Evolutionary conservation across 192 early-diverging fungal species (phyloP).

Genomic region (Pilaira anomala): DNA sequence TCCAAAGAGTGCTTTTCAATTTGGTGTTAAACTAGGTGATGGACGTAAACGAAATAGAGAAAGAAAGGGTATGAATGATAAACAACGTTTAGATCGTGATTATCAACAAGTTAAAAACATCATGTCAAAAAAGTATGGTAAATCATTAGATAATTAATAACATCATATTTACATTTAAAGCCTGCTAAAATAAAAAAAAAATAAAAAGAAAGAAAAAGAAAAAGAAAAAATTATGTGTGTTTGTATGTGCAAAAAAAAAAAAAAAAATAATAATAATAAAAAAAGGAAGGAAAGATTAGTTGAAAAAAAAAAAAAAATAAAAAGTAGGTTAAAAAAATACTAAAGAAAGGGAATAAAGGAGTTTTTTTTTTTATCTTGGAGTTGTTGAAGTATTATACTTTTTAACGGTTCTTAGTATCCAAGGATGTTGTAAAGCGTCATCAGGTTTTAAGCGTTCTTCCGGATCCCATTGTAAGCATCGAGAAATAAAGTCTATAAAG

Average conservation of each 20-base stretch:
- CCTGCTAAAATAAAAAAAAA: not conserved
- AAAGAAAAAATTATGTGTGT: too few relatives aligned
- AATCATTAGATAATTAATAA: not conserved
- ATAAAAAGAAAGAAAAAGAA: not conserved
- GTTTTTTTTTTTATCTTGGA: not conserved
- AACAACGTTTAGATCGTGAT: constrained; percentile 50
- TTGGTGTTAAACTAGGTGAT: constrained; percentile 69
- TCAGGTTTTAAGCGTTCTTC: constrained; percentile 9
- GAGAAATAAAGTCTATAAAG: constrained; percentile 82
- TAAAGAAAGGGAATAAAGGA: not conserved
- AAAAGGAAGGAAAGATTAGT: not conserved
- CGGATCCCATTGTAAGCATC: constrained; percentile 87
- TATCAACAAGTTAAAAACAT: constrained; percentile 45
- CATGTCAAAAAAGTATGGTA: constrained; percentile 49
- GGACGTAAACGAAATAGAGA: constrained; percentile 55
- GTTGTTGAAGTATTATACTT: not conserved
- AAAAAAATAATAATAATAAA: not conserved
- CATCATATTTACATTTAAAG: not conserved
- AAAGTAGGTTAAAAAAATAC: not conserved
- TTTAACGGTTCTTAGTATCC: constrained; percentile 12
- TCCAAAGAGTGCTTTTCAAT: constrained; percentile 75
- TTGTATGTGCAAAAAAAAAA: not conserved
- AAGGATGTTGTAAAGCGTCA: constrained; percentile 14
- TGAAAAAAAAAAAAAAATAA: not conserved
- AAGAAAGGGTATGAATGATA: constrained; percentile 38